These are phyloP conservation scores for Brachypodium distachyon DNA, from an alignment of 202 grass and related monocot species.

Conservation along the genomic window DNA sequence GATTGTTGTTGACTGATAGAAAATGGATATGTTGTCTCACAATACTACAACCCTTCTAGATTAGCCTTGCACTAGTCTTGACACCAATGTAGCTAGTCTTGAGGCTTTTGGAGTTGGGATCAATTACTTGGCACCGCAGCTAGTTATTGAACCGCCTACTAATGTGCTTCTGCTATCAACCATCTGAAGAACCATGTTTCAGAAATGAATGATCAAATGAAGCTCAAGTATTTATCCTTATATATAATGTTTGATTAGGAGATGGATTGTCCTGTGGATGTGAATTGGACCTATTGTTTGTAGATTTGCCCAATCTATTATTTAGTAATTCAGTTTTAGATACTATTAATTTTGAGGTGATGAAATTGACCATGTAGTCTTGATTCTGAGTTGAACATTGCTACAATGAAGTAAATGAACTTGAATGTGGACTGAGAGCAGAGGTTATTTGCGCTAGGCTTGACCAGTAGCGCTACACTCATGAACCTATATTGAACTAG, in stretches of 20 bases:
- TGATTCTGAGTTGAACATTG: background rate
- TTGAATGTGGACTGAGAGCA: background rate
- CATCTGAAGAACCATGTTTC: background rate
- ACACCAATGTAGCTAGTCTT: background rate
- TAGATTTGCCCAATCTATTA: background rate
- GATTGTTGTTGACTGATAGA: background rate
- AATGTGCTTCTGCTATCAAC: background rate
- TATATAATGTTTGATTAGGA: background rate
- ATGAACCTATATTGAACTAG: background rate
- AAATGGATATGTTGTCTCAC: background rate
- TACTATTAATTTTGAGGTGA: background rate
- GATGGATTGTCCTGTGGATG: background rate
- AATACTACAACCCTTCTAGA: background rate
- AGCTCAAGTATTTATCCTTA: background rate
- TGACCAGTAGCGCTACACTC: background rate
- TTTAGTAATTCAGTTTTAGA: background rate
- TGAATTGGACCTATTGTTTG: background rate
- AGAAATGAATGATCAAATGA: background rate
- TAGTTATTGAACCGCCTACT: background rate
- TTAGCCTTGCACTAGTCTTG: background rate
- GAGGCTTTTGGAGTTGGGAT: background rate
- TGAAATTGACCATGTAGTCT: background rate
- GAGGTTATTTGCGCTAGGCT: background rate
- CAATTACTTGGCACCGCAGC: background rate
- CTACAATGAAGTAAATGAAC: background rate